Base-by-base conservation (phyloP, 768 basidiomycete species). In the Mycena maculata region DNA sequence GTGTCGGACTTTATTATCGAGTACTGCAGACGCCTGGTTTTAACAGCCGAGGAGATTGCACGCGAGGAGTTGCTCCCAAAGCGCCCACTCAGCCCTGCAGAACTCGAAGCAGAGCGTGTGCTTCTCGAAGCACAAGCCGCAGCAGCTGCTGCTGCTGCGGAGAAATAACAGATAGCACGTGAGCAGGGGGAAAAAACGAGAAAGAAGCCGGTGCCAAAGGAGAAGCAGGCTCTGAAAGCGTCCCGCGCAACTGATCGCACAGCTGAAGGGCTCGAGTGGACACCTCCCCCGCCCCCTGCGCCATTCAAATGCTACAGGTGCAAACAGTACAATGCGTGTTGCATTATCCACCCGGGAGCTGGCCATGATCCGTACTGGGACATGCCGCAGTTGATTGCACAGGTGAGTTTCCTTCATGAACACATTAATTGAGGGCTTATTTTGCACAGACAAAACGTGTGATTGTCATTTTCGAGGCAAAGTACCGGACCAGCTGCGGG, bases 1-100 rank as follows among this genome's bases (percentile, higher is more conserved):
- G 55, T 73, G 25, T 74, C 71, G 2, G 72, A 65, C 48, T 75
- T 72, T 25, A 66, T 75, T 39, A 45, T 57, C 20, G 73, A 73
- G 55, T 52, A 65, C 42, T 61, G 44, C 27, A 73, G 74, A 0
- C 52, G 60, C 4, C 65, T 75, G 12, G 30, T 27, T 20, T 49
- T 75, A n/a, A 53, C 54, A 13, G 49, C 38, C 10, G 63, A 59
- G 27, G 63, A 72, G 67, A 65, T 65, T 36, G 47, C 15, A 36
- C 36, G 31, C 9, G 56, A 65, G 49, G 59, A 36, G 39, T n/a
- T 15, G 42, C 42, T 33, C 53, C 74, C 30, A 27, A 38, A 48
- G 47, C 27, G 53, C 38, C 74, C 27, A 42, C 71, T 33, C 38
- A 59, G 56, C 23, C 64, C 64, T 22, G 64, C 54, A 13, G 52